These are phyloP conservation scores for Boletus calvinii DNA, from an alignment of 1,284 basidiomycete genomes.

Conservation along the genomic window DNA sequence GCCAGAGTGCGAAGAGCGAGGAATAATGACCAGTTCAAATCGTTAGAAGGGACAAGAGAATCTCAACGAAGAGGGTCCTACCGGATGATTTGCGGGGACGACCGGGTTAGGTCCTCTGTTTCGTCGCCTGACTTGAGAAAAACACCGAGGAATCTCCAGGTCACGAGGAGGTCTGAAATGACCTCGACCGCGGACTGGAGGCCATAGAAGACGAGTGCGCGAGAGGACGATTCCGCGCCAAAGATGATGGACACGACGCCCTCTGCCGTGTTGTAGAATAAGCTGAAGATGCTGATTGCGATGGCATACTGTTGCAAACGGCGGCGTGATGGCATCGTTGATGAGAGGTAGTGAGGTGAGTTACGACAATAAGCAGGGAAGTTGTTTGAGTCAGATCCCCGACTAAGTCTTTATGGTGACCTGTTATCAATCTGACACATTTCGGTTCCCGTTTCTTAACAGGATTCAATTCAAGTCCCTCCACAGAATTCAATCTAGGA, in stretches of 20 bases:
- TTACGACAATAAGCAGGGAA: neutral
- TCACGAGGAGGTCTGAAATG: conserved; percentile 17
- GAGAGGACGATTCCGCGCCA: conserved; percentile 44
- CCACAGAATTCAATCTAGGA: no score
- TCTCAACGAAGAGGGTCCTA: conserved; percentile 9
- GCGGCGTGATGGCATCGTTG: conserved; percentile 21
- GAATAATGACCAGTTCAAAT: neutral
- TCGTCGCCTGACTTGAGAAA: conserved; percentile 27
- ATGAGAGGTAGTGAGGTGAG: neutral
- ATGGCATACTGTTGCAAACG: conserved; percentile 35
- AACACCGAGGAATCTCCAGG: conserved; percentile 30
- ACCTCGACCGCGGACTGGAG: conserved; percentile 40
- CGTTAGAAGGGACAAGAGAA: neutral
- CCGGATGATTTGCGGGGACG: conserved; percentile 30
- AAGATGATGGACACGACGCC: conserved; percentile 42
- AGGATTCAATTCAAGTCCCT: no score
- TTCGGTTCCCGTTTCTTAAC: no score
- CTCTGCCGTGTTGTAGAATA: conserved; percentile 35
- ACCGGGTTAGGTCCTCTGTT: conserved; percentile 3
- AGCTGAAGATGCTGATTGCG: conserved; percentile 33
- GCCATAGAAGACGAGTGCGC: conserved; percentile 51
- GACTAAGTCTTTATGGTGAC: no score
- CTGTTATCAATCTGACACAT: no score
- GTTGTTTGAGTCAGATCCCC: neutral
- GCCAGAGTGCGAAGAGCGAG: neutral